Conservation (phyloP, 1,284 basidiomycete genomes). For the Apiotrichum brassicae region DNA sequence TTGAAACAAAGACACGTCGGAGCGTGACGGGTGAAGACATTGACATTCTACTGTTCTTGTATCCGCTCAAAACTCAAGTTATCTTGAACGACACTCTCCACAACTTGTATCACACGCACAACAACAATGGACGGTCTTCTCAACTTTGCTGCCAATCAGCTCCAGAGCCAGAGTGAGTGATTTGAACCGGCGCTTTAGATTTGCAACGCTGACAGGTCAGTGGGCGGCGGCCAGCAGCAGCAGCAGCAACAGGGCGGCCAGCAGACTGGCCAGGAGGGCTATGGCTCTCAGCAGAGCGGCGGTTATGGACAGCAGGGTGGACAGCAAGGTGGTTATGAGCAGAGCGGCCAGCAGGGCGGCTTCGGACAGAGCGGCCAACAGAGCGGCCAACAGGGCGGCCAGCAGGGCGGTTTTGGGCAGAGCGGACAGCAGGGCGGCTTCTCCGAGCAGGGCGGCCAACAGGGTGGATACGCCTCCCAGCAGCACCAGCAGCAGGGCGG, state of each 20-base stretch:
- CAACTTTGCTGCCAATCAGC: slow-evolving; percentile 28
- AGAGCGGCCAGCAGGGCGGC: slow-evolving; percentile 1
- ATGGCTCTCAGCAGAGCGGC: background rate
- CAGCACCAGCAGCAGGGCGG: background rate
- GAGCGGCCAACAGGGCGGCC: too few relatives aligned
- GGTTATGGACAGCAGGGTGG: background rate
- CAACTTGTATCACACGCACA: background rate
- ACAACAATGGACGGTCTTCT: slow-evolving; percentile 30
- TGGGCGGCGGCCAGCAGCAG: slow-evolving; percentile 6
- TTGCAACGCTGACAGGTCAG: slow-evolving; percentile 2
- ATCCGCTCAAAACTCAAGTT: too few relatives aligned
- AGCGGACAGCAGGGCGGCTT: too few relatives aligned
- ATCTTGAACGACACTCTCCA: too few relatives aligned
- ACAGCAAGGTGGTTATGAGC: background rate
- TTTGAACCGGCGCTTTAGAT: background rate
- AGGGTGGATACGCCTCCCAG: background rate
- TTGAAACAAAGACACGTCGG: too few relatives aligned
- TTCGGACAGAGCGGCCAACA: too few relatives aligned
- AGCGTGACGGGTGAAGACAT: too few relatives aligned
- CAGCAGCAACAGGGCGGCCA: slow-evolving; percentile 5
- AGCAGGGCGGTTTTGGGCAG: too few relatives aligned
- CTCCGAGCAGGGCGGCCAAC: too few relatives aligned
- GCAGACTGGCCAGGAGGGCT: slow-evolving; percentile 5
- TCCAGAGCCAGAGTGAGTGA: slow-evolving; percentile 19
- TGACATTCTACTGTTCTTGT: too few relatives aligned